Base-by-base conservation (phyloP, 305 asterid species). In the Ilex paraguariensis region DNA sequence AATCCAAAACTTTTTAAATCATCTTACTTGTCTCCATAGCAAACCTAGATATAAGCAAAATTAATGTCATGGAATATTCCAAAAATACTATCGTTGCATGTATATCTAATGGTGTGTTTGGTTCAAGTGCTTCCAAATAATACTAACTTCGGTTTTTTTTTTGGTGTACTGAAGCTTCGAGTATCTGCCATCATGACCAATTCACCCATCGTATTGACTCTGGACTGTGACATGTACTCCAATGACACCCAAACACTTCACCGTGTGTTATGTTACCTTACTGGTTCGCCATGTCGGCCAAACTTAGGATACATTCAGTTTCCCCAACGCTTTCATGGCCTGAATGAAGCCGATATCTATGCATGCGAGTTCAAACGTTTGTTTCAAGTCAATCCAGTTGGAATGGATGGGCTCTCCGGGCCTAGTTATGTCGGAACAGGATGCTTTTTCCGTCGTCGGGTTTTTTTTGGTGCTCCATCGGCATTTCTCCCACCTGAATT, bases 181-280 rank as follows among this genome's bases (percentile, higher is more conserved):
- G 94, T 84, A 15, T 91, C 96, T 8, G 92, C 77, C 2, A 70
- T 70, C 16, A 80, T 88, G 85, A 84, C 91, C 59, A 91, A 91
- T 48, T 82, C 95, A 9, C 94, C 95, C 1, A 65, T 91, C 13
- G 14, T 91, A 32, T 62, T 91, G 54, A 86, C 98, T 44, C 57
- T 86, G 70, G 98, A 88, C 42, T 91, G 96, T 48, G 98, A 91
- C 58, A 91, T 84, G 96, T 86, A 78, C 61, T 91, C 96, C 4
- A 91, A 88, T 8, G 95, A 91, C 57, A 95, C 95, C 1, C 62
- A 62, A 5, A 86, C 96, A 14, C 76, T 77, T 69, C 82, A 76
- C 44, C 72, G 82, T 53, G 63, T 65, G 0, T 68, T 88, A 31
- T 84, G 98, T 59, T 84, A 83, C 40, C 63, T 84, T 0, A 32